Evolutionary conservation across 805 yeast species (phyloP).

Genomic region (Ogataea ramenticola): DNA sequence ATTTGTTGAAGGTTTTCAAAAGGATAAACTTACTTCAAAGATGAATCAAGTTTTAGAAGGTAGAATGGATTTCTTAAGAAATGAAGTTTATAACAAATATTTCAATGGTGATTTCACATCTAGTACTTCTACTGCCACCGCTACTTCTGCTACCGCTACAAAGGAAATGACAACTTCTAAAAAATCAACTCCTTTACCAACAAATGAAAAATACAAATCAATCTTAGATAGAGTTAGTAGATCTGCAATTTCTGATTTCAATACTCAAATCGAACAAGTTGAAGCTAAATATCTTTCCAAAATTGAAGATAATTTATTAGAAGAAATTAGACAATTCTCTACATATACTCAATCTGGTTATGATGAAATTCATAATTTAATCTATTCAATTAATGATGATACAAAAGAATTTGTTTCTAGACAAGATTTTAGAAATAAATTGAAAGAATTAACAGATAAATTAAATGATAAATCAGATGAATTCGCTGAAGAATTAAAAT

Average conservation of each 20-base stretch:
- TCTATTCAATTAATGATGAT: slow-evolving; percentile 17
- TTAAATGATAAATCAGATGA: slow-evolving; percentile 25
- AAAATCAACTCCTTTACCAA: slow-evolving; percentile 8
- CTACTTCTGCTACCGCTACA: not conserved
- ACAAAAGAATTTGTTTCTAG: slow-evolving; percentile 30
- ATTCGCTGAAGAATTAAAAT: slow-evolving; percentile 25
- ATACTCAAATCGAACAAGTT: slow-evolving; percentile 25
- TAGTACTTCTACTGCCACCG: not conserved
- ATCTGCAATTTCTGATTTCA: slow-evolving; percentile 32
- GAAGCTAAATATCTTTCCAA: slow-evolving; percentile 20
- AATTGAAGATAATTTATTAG: slow-evolving; percentile 25
- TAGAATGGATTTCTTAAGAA: slow-evolving; percentile 24
- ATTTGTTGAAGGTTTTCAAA: slow-evolving; percentile 9
- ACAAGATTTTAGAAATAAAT: slow-evolving; percentile 37
- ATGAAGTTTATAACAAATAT: slow-evolving; percentile 23
- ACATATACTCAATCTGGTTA: slow-evolving; percentile 18
- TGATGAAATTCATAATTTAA: slow-evolving; percentile 18
- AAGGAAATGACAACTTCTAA: slow-evolving; percentile 1
- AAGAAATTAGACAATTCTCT: slow-evolving; percentile 27
- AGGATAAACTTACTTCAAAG: slow-evolving; percentile 15
- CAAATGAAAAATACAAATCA: slow-evolving; percentile 19
- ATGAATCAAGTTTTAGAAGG: slow-evolving; percentile 22
- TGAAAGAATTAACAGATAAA: slow-evolving; percentile 24
- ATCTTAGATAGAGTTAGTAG: slow-evolving; percentile 30
- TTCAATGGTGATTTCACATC: slow-evolving; percentile 6